Percentiles rank a stretch among this genome's conserved stretches.
These are phyloP conservation scores for Hemileccinum impolitum DNA, from an alignment of 768 basidiomycete genomes.

Conservation along the genomic window DNA sequence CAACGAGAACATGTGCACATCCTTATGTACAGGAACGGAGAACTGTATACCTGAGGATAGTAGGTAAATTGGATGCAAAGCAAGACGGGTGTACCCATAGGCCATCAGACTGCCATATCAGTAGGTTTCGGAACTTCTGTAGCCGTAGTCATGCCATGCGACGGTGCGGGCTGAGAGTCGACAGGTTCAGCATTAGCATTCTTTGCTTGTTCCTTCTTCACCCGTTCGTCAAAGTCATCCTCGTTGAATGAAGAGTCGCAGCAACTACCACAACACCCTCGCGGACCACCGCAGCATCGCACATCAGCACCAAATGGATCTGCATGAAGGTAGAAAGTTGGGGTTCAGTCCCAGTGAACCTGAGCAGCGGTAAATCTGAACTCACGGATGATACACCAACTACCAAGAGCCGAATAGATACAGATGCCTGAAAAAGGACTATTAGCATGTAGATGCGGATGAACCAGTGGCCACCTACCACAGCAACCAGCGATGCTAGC, in stretches of 20 bases:
- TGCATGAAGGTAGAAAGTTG: not conserved
- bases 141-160: slow-evolving; percentile 16
- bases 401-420: slow-evolving; percentile 9
- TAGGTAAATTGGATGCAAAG: not conserved
- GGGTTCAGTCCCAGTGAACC: not conserved
- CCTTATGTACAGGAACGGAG: not conserved
- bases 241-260: slow-evolving; percentile 27
- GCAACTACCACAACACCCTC: slow-evolving; percentile 28
- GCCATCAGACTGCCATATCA: not conserved
- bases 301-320: slow-evolving; percentile 21
- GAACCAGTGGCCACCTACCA: slow-evolving; percentile 15
- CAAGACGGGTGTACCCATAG: not conserved
- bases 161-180: slow-evolving; percentile 22
- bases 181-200: slow-evolving; percentile 10
- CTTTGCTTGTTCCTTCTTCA: slow-evolving; percentile 23
- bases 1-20: too few relatives aligned
- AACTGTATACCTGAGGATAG: not conserved
- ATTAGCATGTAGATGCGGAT: not conserved
- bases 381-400: slow-evolving; percentile 28
- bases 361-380: not conserved
- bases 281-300: slow-evolving; percentile 24
- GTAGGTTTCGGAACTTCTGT: slow-evolving; percentile 1
- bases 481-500: slow-evolving; percentile 16
- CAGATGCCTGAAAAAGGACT: slow-evolving; percentile 11
- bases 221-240: slow-evolving; percentile 29